phyloP scores from a whole-genome alignment of 371 early-diverging fungal species.

The Synchytrium microbalum region DNA sequence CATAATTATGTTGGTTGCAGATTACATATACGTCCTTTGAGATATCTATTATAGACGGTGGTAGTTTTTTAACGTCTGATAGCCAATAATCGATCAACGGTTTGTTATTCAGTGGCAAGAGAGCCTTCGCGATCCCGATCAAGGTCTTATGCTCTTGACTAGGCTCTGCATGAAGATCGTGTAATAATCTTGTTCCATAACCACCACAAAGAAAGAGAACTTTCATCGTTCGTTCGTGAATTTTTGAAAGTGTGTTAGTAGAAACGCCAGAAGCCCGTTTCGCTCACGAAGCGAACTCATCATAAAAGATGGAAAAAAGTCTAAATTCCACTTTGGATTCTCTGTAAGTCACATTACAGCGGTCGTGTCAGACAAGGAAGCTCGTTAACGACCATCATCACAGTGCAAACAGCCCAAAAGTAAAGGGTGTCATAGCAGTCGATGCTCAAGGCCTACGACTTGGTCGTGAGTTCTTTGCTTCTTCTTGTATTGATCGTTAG shows the following conservation, averaged over 20 bases:
- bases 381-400: neutral
- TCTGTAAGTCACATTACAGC: neutral
- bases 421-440: neutral
- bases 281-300: no score
- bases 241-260: neutral
- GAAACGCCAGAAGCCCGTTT: neutral
- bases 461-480: neutral
- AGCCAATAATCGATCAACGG: constrained; percentile 28
- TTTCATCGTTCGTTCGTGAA: neutral
- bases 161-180: neutral
- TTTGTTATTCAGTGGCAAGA: constrained; percentile 22
- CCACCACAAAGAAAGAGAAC: neutral
- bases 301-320: neutral
- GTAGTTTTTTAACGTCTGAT: neutral
- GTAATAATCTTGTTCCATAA: neutral
- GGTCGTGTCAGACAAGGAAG: neutral
- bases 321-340: neutral
- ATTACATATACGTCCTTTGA: constrained; percentile 1
- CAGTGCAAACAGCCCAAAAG: neutral
- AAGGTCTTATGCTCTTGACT: constrained; percentile 7
- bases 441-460: neutral
- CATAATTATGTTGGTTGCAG: constrained; percentile 30
- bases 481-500: no score
- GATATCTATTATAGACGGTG: constrained; percentile 3
- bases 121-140: constrained; percentile 25